Conservation (phyloP, 2,329 filamentous ascomycete genomes). For the Lithohypha guttulata region DNA sequence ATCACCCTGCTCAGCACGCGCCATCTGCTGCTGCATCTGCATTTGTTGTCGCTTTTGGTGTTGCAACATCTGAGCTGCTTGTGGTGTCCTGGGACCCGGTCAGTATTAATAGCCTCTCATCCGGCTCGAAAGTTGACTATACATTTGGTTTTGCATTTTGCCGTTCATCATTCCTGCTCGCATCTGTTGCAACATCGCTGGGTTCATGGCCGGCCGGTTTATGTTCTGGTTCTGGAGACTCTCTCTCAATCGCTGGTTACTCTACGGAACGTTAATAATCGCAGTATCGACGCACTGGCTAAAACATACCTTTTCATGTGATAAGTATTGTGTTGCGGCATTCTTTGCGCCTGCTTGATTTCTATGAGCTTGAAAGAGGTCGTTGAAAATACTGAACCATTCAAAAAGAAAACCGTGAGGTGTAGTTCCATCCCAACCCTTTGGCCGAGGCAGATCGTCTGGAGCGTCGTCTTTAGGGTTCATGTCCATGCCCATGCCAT, state of each 20-base stretch:
- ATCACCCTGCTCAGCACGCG: slow-evolving; percentile 78
- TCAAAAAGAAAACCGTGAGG: slow-evolving; percentile 64
- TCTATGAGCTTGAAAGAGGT: slow-evolving; percentile 78
- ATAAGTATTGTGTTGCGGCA: slow-evolving; percentile 62
- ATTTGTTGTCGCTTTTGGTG: slow-evolving; percentile 49
- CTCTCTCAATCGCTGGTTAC: slow-evolving; percentile 49
- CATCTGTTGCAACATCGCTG: slow-evolving; percentile 44
- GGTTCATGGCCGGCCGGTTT: slow-evolving; percentile 53
- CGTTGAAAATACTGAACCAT: slow-evolving; percentile 97
- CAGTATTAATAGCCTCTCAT: slow-evolving; percentile 2
- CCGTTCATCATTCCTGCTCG: slow-evolving; percentile 20
- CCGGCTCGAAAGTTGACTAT: neutral
- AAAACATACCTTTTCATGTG: slow-evolving; percentile 64
- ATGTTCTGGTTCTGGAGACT: slow-evolving; percentile 61
- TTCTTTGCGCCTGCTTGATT: slow-evolving; percentile 40
- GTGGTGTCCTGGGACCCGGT: slow-evolving; percentile 17
- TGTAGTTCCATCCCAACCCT: slow-evolving; percentile 58
- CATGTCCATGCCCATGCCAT: slow-evolving; percentile 72
- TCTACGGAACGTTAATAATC: slow-evolving; percentile 14
- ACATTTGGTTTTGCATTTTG: slow-evolving; percentile 18
- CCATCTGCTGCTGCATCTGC: slow-evolving; percentile 55
- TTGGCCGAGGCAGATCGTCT: slow-evolving; percentile 59
- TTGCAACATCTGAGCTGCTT: slow-evolving; percentile 17
- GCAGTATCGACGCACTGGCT: neutral
- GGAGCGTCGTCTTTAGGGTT: slow-evolving; percentile 72